Evolutionary conservation across 371 early-diverging fungal species (phyloP), one percentile per base, ranked within the genome.

Genomic region (Entomophthora muscae): DNA sequence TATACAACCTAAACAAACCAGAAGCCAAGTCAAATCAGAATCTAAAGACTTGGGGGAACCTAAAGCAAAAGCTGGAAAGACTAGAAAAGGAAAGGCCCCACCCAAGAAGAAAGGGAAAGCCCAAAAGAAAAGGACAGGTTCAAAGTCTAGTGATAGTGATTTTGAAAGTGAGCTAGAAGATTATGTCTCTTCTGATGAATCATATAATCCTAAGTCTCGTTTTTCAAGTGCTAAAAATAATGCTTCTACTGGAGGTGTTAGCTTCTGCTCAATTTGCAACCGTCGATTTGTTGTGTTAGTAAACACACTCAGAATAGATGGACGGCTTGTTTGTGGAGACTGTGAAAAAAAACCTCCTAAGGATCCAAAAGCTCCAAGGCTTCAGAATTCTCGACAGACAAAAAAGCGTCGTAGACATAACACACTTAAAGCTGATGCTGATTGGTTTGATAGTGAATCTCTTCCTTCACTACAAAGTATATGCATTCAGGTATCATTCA

Each of bases 401-500:
- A 55, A 32, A 32, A 53, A 52, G 31, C 13, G 2, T 3, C 12
- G 23, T 10, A n/a, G 64, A 7, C 28, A 56, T 5, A 63, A 17
- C 27, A 22, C 1, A 30, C 32, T 53, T n/a, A 52, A 27, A 26
- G 22, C 26, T 26, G 30, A 26, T n/a, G 21, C 21, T 7, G 23
- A 31, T n/a, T 55, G 30, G 33, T 56, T 56, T 22, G 64, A 63
- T 7, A 24, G 42, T 12, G 54, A 63, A 53, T 66, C 68, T 13
- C 71, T 75, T 10, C 75, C 76, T 1, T 72, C 80, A 0, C 71
- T 86, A 0, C 77, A 78, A 64, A 82, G 83, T 64, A 65, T 83
- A 3, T 89, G 87, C 68, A 85, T 86, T 60, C 68, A 76, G 61
- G 80, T 87, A 69, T 56, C 66, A 68, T 2, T 10, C 53, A 29